Base-by-base conservation (phyloP, 169 alveolate genomes). In the Eimeria brunetti region DNA sequence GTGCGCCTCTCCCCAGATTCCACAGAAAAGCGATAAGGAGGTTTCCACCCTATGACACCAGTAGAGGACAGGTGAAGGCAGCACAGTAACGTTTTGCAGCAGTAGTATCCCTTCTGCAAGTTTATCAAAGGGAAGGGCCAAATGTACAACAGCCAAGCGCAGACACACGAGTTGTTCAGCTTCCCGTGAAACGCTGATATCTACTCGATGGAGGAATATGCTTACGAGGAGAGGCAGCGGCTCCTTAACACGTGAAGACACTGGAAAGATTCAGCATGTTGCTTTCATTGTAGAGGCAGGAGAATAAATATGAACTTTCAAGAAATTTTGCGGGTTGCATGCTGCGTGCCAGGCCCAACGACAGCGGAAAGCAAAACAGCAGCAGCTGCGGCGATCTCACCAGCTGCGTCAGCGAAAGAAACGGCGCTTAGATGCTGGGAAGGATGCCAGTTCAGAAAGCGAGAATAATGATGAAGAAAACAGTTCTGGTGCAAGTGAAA, bases 321-420 rank as follows among this genome's bases (percentile, higher is more conserved):
- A 33, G 4, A 67, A 12, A 22, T 76, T 33, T 41, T 24, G 20
- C 36, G 51, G 53, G n/a, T 75, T 1, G 38, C 58, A 20, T 20
- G 53, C 20, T 84, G 76, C 58, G 60, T 27, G 7, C 7, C 75
- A 84, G 91, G 75, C 67, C 41, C 75, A 84, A 6, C 91, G 91
- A 6, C 69, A 36, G 76, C 76, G 75, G 27, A 56, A 84, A 58
- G 69, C 67, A 56, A 53, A 56, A 33, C 91, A 84, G 22, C 91
- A 53, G 91, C 91, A 84, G 20, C 41, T 80, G 41, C 88, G 88
- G 88, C 60, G 67, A 30, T 46, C 24, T 8, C 91, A 56, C 36
- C 75, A 56, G 20, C 91, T 53, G 76, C 91, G 91, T 18, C 91
- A 84, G 76, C 46, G 76, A 24, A 49, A 84, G 49, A 84, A 33